phyloP scores from a whole-genome alignment of 192 early-diverging fungal species.

The Entomortierella beljakovae region DNA sequence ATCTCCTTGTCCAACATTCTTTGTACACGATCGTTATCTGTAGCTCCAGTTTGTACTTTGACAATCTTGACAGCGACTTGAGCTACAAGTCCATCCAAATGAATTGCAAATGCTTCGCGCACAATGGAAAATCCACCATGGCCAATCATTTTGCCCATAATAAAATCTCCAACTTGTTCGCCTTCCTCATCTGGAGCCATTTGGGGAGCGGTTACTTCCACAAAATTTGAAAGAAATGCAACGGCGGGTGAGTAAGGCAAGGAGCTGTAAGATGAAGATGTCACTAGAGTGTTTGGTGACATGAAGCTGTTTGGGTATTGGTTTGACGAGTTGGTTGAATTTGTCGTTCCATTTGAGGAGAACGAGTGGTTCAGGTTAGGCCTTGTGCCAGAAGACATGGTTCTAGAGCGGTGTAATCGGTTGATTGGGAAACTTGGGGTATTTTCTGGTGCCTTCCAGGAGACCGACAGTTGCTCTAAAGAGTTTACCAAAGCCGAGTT shows the following conservation, averaged over 20 bases:
- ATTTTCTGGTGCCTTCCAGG: constrained; percentile 50
- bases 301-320: constrained; percentile 13
- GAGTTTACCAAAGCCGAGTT: constrained; percentile 48
- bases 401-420: constrained; percentile 42
- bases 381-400: constrained; percentile 39
- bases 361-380: constrained; percentile 30
- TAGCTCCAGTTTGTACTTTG: constrained; percentile 55
- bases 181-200: constrained; percentile 68
- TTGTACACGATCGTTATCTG: constrained; percentile 57
- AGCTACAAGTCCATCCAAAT: constrained; percentile 55
- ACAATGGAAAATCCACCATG: constrained; percentile 83
- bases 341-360: constrained; percentile 20
- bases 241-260: constrained; percentile 54
- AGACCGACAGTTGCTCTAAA: constrained; percentile 46
- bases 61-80: constrained; percentile 80
- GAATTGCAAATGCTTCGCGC: constrained; percentile 69
- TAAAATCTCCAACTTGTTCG: constrained; percentile 79
- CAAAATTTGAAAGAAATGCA: constrained; percentile 51
- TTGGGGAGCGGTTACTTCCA: constrained; percentile 32
- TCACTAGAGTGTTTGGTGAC: constrained; percentile 29
- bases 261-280: constrained; percentile 51
- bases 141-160: constrained; percentile 76
- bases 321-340: constrained; percentile 4
- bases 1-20: constrained; percentile 72
- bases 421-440: constrained; percentile 52